These are phyloP conservation scores for Peronospora destructor DNA, from an alignment of 352 stramenopile species.

Conservation along the genomic window DNA sequence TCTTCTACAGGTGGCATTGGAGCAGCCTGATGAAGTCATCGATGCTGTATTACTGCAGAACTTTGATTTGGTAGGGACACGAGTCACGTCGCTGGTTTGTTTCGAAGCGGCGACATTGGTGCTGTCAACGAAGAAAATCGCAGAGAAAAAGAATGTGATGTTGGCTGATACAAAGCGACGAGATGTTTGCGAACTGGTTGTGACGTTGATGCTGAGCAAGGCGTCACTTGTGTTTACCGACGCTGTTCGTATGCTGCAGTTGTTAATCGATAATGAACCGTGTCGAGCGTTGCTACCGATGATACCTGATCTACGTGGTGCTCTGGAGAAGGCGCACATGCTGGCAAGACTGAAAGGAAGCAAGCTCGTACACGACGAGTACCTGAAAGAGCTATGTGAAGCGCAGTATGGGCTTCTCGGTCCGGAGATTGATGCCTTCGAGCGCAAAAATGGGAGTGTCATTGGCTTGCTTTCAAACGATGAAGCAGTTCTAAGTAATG, in stretches of 20 bases:
- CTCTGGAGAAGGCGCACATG: conserved; percentile 41
- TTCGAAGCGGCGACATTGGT: conserved; percentile 8
- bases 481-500: conserved; percentile 2
- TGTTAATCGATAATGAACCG: conserved; percentile 38
- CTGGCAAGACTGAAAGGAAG: conserved; percentile 31
- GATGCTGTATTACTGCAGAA: conserved; percentile 14
- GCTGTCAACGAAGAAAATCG: neutral
- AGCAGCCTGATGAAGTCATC: conserved; percentile 8
- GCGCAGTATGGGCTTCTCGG: conserved; percentile 34
- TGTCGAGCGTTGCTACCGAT: conserved; percentile 22
- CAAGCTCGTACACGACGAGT: conserved; percentile 36
- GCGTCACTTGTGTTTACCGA: conserved; percentile 52
- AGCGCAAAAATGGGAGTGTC: conserved; percentile 45
- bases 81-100: conserved; percentile 26
- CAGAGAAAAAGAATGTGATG: neutral
- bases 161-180: conserved; percentile 2
- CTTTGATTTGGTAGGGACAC: conserved; percentile 12
- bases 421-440: conserved; percentile 47
- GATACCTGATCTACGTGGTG: conserved; percentile 49
- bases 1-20: conserved; percentile 43
- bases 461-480: conserved; percentile 38
- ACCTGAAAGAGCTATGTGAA: conserved; percentile 37
- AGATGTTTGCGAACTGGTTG: conserved; percentile 39
- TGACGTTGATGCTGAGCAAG: conserved; percentile 49
- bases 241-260: conserved; percentile 48